Base-by-base conservation (phyloP, 495 filamentous ascomycete genomes). In the Penicilliopsis zonata region DNA sequence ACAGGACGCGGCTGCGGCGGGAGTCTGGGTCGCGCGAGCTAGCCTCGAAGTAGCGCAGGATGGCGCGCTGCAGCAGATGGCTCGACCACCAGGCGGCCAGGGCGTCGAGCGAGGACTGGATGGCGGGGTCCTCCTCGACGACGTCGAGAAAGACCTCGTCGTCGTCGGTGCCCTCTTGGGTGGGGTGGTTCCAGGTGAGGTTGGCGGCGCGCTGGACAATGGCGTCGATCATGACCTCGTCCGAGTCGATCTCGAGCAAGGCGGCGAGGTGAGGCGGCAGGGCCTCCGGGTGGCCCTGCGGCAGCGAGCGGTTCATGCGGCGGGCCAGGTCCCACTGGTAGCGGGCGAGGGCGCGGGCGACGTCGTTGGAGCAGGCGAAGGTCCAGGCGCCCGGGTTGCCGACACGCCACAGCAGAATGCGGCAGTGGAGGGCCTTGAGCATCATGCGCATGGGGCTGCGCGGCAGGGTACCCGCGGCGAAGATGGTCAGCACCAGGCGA, bases 41-140 rank as follows among this genome's bases (percentile, higher is more conserved):
- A 9, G 54, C 52, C 23, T 76, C 70, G 7, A 84, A 59, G 36
- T 68, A 79, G 13, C 58, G 59, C 16, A 76, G 53, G 14, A 96
- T 69, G 5, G 73, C 76, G 20, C 66, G 66, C 28, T 88, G 80
- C 17, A 94, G 57, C n/a, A 76, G 57, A 31, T 80, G 67, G 41
- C 74, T 80, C 1, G 86, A 92, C 63, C 75, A 88, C 88, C 87
- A 94, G 1, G 87, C 81, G 9, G 87, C 82, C 13, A 94, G 68
- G 16, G 83, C 86, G 50, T 96, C 88, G 36, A 94, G 70, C 5
- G 87, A 83, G 9, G 83, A 87, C 19, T 81, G 75, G 31, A 95
- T 86, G 4, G 86, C 78, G 24, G 74, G 71, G 43, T 96, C 88
- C 21, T 88, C 82, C 13, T 88, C 80, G 8, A 94, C 84, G 9